Base-by-base conservation (phyloP, 1,139 yeast genomes). In the Hemisphaericaspora xylofermentans region DNA sequence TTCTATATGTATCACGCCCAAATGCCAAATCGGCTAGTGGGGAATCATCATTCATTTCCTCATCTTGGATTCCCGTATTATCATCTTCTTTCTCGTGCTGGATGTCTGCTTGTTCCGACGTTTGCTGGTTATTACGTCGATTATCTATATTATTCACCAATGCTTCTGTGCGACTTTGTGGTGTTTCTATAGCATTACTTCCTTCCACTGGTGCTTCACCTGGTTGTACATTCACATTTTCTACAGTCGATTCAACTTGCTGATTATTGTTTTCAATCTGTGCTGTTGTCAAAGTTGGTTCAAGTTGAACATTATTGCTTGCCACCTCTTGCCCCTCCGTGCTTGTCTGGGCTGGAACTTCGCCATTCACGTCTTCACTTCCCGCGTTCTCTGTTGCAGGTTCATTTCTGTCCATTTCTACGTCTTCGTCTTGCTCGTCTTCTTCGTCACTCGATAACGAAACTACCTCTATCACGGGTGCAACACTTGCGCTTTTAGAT, bases 381-480 rank as follows among this genome's bases (percentile, higher is more conserved):
- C 12, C 35, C 14, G 12, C 19, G 7, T 12, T 24, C 25, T 16
- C 33, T 9, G n/a, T n/a, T n/a, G n/a, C n/a, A n/a, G n/a, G n/a
- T n/a, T 14, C 38, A 14, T 18, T n/a, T 35, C 13, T 2, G 9
- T 13, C 38, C 21, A 14, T 19, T 14, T 19, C 40, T 3, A n/a
- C 33, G 9, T 30, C 17, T 12, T 29, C 35, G 8, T 29, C 32
- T 13, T 25, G 36, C 2, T 33, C 40, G 5, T 41, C 43, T 6
- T 41, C 47, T 13, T 41, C 45, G 26, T 43, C 47, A 37, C 43
- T 39, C 5, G 43, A 38, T 26, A 45, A 33, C 5, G 37, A 41
- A 2, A 45, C 40, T 21, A 45, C 29, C 21, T 43, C 47, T 13
- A 41, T 33, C 9, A 19, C 19, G 19, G 44, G 34, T 19, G 33